Conservation (phyloP, 768 basidiomycete species). For the Galerina marginata region DNA sequence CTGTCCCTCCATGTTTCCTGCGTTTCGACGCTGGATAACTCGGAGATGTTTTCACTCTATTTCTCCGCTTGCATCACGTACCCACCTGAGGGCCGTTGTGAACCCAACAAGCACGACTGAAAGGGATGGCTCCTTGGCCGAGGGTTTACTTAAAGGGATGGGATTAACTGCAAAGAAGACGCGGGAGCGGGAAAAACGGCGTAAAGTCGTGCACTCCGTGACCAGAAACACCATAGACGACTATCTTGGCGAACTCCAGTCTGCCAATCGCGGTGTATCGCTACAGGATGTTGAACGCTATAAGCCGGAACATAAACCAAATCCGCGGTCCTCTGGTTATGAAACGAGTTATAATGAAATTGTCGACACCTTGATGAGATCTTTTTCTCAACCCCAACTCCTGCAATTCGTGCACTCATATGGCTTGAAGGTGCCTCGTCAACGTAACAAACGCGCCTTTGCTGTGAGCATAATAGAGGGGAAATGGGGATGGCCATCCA, state of each 20-base stretch:
- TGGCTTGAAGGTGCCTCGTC: constrained; percentile 39
- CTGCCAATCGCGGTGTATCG: constrained; percentile 51
- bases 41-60: constrained; percentile 1
- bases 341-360: constrained; percentile 57
- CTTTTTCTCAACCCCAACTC: constrained; percentile 70
- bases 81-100: background rate
- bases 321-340: constrained; percentile 47
- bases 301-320: constrained; percentile 45
- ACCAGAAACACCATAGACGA: constrained; percentile 41
- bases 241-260: constrained; percentile 60
- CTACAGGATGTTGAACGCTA: constrained; percentile 67
- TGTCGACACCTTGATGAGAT: constrained; percentile 56
- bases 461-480: constrained; percentile 64
- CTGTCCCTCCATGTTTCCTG: constrained; percentile 2
- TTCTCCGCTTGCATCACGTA: background rate
- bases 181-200: background rate
- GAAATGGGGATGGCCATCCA: constrained; percentile 72
- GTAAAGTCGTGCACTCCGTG: background rate
- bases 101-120: background rate
- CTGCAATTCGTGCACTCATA: constrained; percentile 57
- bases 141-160: background rate
- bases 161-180: constrained; percentile 1
- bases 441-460: constrained; percentile 43
- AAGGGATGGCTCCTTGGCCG: background rate
- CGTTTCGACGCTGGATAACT: background rate